Conservation (phyloP, 352 stramenopile genomes). For the Phytophthora pluvialis region DNA sequence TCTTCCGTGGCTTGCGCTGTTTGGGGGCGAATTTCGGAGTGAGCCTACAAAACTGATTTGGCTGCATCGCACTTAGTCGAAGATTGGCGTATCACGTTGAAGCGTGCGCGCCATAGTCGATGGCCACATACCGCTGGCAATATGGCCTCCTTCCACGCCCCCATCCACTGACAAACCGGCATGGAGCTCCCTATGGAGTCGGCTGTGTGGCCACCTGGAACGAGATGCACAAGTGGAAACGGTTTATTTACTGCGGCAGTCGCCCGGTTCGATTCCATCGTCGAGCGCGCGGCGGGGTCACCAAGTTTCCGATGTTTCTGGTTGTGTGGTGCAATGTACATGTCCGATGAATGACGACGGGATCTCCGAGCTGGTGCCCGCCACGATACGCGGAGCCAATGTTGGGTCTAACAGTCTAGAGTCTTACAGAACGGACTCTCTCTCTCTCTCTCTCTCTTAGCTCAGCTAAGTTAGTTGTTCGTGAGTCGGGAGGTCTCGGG, state of each 20-base stretch:
- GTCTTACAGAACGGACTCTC: slow-evolving; percentile 13
- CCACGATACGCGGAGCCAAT: too few species aligned
- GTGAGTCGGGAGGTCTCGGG: slow-evolving; percentile 30
- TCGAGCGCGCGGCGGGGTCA: slow-evolving; percentile 3
- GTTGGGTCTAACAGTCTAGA: background rate
- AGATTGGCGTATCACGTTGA: background rate
- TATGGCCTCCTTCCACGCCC: background rate
- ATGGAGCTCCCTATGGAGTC: slow-evolving; percentile 5
- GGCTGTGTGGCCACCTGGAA: background rate
- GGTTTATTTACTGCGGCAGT: background rate
- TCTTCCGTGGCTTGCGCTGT: slow-evolving; percentile 18
- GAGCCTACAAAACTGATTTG: slow-evolving; percentile 13
- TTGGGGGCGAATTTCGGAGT: slow-evolving; percentile 24
- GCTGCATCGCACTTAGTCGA: background rate
- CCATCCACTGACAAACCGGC: background rate
- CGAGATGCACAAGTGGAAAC: background rate
- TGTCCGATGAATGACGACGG: background rate
- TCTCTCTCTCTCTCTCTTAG: background rate
- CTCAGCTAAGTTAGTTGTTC: slow-evolving; percentile 17
- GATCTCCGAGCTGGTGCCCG: background rate
- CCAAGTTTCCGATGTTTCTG: background rate
- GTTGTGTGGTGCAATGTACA: background rate
- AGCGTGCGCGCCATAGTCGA: too few species aligned
- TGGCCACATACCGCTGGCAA: too few species aligned
- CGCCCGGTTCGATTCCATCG: slow-evolving; percentile 14